A percentile compares a stretch with the other conserved stretches of the same genome.
Conservation (phyloP, 2,329 filamentous ascomycete species). For the Aspergillus sp. region DNA sequence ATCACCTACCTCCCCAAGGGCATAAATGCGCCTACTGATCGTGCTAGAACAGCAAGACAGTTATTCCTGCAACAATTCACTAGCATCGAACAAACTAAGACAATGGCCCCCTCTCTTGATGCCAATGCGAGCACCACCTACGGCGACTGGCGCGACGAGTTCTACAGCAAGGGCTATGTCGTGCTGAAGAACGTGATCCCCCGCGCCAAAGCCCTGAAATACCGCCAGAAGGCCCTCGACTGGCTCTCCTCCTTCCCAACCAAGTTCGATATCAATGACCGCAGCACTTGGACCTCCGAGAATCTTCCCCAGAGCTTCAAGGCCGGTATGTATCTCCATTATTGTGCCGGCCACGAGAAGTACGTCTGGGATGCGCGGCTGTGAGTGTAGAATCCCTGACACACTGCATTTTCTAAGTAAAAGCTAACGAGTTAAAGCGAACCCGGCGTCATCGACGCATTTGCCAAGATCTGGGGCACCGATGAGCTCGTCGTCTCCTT, state of each 20-base stretch:
- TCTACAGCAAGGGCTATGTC: slow-evolving; percentile 1
- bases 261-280: slow-evolving; percentile 38
- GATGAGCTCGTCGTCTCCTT: slow-evolving; percentile 26
- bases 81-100: too few relatives aligned
- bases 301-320: slow-evolving; percentile 39
- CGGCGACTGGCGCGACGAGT: slow-evolving; percentile 9
- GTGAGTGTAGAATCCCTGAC: too few relatives aligned
- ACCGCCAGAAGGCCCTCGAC: slow-evolving; percentile 22
- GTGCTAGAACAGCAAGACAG: too few relatives aligned
- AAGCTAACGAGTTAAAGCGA: too few relatives aligned
- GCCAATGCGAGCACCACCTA: too few relatives aligned
- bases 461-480: slow-evolving; percentile 42
- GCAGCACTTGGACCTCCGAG: slow-evolving; percentile 41
- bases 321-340: slow-evolving; percentile 39
- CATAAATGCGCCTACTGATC: too few relatives aligned
- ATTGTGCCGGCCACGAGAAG: slow-evolving; percentile 42
- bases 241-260: slow-evolving; percentile 43
- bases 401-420: too few relatives aligned
- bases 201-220: slow-evolving; percentile 31
- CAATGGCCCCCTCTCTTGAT: too few relatives aligned
- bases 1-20: too few relatives aligned
- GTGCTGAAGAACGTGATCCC: slow-evolving; percentile 38
- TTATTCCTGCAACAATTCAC: too few relatives aligned
- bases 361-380: slow-evolving; percentile 45
- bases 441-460: slow-evolving; percentile 40